Base-by-base conservation (phyloP, 1,139 yeast species). In the Lodderomyces elongisporus region DNA sequence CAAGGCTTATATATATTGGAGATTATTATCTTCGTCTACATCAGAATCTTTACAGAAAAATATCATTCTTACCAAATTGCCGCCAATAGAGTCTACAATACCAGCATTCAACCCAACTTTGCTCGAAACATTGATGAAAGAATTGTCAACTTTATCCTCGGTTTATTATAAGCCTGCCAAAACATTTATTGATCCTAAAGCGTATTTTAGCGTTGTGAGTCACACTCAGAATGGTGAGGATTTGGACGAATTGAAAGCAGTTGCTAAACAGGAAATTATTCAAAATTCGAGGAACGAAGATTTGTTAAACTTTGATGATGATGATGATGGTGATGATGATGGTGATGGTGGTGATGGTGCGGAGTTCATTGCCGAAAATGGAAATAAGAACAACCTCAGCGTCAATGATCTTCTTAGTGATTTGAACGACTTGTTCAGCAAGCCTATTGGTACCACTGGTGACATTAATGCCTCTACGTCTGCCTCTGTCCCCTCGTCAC, bases 1-100 rank as follows among this genome's bases (percentile, higher is more conserved):
- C 58, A 78, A 91, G 60, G 96, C 96, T 0, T 91, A 81, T 58
- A 74, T 91, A 34, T 91, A 88, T 60, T 91, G 97, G 97, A 78
- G 98, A 53, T 66, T 93, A 38, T 66, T 91, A 38, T 85, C 96
- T 0, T 64, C 82, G 18, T 51, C 62, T 1, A 47, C 56, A 17
- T 47, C 51, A 12, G 79, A 76, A 36, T 68, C 60, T 4, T 51
- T 66, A 18, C 71, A 70, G 31, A 54, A 71, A 46, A 66, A 71
- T 35, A 69, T 84, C 30, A 64, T 82, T 17, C 58, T 81, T 38
- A 66, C 79, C 8, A 75, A 74, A 41, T 62, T 83, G 37, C 95
- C 95, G 5, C 76, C 79, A 7, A 76, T 89, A 37, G 74, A 77
- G 28, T 72, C 85, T 3, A 81, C 89, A 0, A 77, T 89, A 30